Conservation (phyloP, 306 rosid species). For the Corylus americana region DNA sequence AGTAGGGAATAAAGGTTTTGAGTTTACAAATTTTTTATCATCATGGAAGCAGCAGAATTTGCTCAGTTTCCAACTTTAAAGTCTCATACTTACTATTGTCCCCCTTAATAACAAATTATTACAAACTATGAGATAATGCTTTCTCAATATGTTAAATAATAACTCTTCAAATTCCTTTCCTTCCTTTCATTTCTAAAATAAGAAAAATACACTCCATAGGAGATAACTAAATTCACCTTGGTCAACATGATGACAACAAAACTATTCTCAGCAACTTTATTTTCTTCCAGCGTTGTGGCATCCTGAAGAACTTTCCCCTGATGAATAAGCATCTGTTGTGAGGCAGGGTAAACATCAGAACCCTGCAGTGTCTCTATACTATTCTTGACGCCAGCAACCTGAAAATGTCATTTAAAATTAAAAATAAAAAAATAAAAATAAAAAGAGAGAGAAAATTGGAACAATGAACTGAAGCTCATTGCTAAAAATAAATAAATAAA, state of each 20-base stretch:
- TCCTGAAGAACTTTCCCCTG: conserved; percentile 95
- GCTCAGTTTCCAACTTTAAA: background rate
- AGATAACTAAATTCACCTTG: conserved; percentile 51
- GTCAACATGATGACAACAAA: conserved; percentile 90
- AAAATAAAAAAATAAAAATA: background rate
- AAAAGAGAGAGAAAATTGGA: background rate
- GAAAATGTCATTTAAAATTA: conserved; percentile 12
- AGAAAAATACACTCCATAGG: background rate
- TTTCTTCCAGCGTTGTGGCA: conserved; percentile 70
- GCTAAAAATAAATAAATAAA: background rate
- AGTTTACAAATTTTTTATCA: background rate
- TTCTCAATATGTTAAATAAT: background rate
- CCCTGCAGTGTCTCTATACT: conserved; percentile 76
- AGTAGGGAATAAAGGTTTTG: background rate
- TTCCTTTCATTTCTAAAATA: background rate
- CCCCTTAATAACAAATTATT: background rate
- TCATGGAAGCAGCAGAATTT: background rate
- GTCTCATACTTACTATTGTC: background rate
- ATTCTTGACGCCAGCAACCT: conserved; percentile 90
- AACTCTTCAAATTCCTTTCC: background rate
- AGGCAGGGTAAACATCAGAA: conserved; percentile 74
- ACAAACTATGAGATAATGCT: background rate
- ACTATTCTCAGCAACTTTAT: conserved; percentile 81
- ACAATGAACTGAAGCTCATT: conserved; percentile 3
- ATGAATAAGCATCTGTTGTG: conserved; percentile 91